These are phyloP conservation scores for Pythium aristosporum DNA, from an alignment of 352 stramenopile species.

Conservation along the genomic window DNA sequence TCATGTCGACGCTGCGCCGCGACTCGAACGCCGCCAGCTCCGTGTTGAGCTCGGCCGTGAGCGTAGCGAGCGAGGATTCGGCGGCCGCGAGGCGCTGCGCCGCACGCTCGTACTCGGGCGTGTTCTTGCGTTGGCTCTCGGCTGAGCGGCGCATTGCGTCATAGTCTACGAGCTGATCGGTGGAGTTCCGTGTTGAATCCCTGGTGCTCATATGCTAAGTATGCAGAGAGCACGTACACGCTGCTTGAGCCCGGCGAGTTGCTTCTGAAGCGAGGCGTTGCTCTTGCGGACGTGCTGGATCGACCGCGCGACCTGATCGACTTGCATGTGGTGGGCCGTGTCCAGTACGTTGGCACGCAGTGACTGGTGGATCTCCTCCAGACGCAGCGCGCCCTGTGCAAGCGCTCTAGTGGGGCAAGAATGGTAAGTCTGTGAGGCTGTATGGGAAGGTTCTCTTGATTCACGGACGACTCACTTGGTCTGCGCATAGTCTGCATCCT, in stretches of 20 bases:
- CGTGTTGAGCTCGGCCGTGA: conserved; percentile 63
- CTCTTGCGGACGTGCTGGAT: conserved; percentile 33
- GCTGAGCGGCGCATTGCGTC: conserved; percentile 66
- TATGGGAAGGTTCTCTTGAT: neutral
- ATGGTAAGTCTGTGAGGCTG: neutral
- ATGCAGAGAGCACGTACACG: conserved; percentile 16
- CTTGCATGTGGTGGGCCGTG: conserved; percentile 35
- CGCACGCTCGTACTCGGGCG: conserved; percentile 67
- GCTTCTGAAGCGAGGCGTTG: conserved; percentile 32
- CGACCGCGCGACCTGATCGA: conserved; percentile 29
- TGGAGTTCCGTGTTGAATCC: neutral
- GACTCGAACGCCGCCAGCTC: conserved; percentile 64
- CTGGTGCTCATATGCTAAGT: neutral
- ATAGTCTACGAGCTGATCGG: conserved; percentile 58
- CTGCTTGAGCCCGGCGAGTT: conserved; percentile 33
- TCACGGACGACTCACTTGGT: conserved; percentile 16
- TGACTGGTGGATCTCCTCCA: conserved; percentile 39
- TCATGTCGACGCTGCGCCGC: conserved; percentile 61
- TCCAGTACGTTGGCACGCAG: conserved; percentile 31
- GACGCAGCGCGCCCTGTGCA: conserved; percentile 31
- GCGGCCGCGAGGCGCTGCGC: conserved; percentile 53
- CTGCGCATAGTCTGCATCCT: conserved; percentile 28
- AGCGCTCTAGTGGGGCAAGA: conserved; percentile 22
- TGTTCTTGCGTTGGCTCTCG: conserved; percentile 57
- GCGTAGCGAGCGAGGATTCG: conserved; percentile 43